These are phyloP conservation scores for Phytophthora melonis DNA, from an alignment of 352 stramenopile genomes.

Conservation along the genomic window DNA sequence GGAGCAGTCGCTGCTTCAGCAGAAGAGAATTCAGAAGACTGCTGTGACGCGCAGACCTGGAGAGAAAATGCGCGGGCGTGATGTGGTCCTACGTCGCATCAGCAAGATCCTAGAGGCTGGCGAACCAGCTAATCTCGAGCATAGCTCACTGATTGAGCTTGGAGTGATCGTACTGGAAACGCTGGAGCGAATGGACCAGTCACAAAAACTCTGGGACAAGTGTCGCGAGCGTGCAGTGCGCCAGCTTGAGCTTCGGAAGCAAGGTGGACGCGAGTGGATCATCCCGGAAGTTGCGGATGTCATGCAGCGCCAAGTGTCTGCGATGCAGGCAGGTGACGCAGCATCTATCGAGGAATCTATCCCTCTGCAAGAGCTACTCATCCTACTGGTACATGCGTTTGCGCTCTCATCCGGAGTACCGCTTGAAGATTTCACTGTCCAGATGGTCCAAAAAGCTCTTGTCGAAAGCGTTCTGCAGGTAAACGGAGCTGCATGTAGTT, in stretches of 20 bases:
- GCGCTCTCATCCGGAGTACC: slow-evolving; percentile 53
- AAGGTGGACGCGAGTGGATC: slow-evolving; percentile 71
- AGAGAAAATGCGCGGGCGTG: slow-evolving; percentile 70
- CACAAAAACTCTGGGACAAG: slow-evolving; percentile 59
- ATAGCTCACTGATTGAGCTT: slow-evolving; percentile 74
- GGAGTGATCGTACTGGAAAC: slow-evolving; percentile 80
- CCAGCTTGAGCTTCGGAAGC: slow-evolving; percentile 59
- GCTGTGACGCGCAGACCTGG: slow-evolving; percentile 52
- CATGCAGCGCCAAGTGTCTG: slow-evolving; percentile 59
- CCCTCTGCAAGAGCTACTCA: slow-evolving; percentile 60
- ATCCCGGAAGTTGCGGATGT: slow-evolving; percentile 71
- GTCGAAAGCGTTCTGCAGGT: slow-evolving; percentile 63
- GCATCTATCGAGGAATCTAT: slow-evolving; percentile 27
- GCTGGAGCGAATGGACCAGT: slow-evolving; percentile 72
- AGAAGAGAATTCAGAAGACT: slow-evolving; percentile 57
- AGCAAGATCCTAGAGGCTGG: slow-evolving; percentile 73
- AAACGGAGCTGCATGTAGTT: slow-evolving; percentile 5
- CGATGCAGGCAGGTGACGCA: slow-evolving; percentile 20
- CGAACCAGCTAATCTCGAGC: slow-evolving; percentile 59
- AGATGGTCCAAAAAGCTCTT: slow-evolving; percentile 71
- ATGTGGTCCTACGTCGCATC: slow-evolving; percentile 78
- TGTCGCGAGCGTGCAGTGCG: slow-evolving; percentile 57
- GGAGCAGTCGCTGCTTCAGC: slow-evolving; percentile 59
- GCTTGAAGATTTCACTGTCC: slow-evolving; percentile 72
- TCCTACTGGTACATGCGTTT: slow-evolving; percentile 72